phyloP scores from a whole-genome alignment of 140 eudicot genomes.

The Stevia rebaudiana region DNA sequence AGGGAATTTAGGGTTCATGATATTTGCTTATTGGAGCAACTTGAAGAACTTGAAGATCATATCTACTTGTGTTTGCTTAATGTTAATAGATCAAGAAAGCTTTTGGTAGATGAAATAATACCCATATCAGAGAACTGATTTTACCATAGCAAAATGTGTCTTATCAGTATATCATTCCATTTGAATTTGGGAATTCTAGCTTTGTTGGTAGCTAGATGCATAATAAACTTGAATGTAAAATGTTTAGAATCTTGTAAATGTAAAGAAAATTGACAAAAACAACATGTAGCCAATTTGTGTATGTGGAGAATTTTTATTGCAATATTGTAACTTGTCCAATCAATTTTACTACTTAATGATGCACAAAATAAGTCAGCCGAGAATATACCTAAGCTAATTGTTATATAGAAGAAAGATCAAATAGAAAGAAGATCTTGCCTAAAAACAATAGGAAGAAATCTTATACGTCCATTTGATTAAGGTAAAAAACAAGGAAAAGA shows the following conservation, averaged over 20 bases:
- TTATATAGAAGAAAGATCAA: no score
- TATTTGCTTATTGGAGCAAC: constrained; percentile 45
- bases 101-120: constrained; percentile 42
- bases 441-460: no score
- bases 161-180: background rate
- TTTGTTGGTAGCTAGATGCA: constrained; percentile 10
- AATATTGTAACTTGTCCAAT: background rate
- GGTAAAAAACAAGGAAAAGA: no score
- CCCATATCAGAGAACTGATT: constrained; percentile 14
- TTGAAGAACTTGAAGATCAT: constrained; percentile 74
- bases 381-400: no score
- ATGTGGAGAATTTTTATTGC: background rate
- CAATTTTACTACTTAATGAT: no score
- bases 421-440: no score
- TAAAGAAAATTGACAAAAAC: constrained; percentile 6
- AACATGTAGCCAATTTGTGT: constrained; percentile 1
- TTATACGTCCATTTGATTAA: no score
- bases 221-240: constrained; percentile 1
- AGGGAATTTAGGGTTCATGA: constrained; percentile 51
- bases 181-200: background rate
- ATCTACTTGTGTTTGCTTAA: constrained; percentile 67
- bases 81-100: constrained; percentile 71
- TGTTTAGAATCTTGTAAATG: constrained; percentile 7
- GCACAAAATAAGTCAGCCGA: no score
- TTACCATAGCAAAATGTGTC: background rate